Conservation (phyloP, 306 rosid genomes). For the Acmispon strigosus region DNA sequence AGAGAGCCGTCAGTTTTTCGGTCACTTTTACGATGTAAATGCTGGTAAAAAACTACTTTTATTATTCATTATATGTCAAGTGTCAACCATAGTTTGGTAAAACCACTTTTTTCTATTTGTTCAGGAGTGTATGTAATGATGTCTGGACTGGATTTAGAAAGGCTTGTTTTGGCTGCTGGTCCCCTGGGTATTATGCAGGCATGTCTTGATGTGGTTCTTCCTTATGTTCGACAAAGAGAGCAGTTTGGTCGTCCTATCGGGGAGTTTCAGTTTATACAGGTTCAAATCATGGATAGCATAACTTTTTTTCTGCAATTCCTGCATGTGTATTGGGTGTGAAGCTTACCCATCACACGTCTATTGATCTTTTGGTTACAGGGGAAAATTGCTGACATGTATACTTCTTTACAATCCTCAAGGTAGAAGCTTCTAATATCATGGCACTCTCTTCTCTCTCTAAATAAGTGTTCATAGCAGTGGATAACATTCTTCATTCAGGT, state of each 20-base stretch:
- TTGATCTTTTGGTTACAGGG: constrained; percentile 52
- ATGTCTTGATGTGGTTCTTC: constrained; percentile 77
- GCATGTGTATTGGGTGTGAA: neutral
- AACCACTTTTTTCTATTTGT: constrained; percentile 12
- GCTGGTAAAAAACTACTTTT: neutral
- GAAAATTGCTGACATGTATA: constrained; percentile 89
- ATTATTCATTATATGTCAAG: neutral
- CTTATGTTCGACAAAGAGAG: constrained; percentile 89
- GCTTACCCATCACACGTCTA: constrained; percentile 5
- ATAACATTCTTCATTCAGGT: constrained; percentile 45
- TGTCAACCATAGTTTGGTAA: neutral
- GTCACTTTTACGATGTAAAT: neutral
- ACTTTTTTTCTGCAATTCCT: constrained; percentile 1
- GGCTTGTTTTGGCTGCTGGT: constrained; percentile 88
- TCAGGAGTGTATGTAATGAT: constrained; percentile 97
- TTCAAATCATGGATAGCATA: constrained; percentile 13
- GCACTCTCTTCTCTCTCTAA: neutral
- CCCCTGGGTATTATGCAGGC: constrained; percentile 98
- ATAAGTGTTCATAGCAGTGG: neutral
- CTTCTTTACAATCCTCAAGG: constrained; percentile 93
- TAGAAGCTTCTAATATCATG: constrained; percentile 21
- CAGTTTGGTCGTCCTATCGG: constrained; percentile 97
- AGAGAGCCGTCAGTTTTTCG: neutral
- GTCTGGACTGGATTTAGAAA: constrained; percentile 94
- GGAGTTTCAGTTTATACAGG: constrained; percentile 96